These are phyloP conservation scores for Eleusine indica DNA, from an alignment of 176 grass and related monocot genomes.

Conservation along the genomic window DNA sequence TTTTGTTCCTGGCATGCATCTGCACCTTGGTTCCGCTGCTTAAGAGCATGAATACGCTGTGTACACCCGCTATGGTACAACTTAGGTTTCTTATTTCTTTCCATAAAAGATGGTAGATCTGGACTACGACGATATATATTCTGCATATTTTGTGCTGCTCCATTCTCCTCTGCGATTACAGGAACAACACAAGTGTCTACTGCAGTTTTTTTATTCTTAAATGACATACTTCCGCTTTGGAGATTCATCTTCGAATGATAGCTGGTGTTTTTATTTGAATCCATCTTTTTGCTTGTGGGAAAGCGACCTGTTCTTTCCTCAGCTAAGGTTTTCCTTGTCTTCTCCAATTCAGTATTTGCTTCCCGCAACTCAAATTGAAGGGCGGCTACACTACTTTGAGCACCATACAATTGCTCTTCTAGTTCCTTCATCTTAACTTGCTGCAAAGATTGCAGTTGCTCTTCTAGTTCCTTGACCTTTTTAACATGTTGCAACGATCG, in stretches of 20 bases:
- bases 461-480: conserved; percentile 80
- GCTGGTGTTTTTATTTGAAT: conserved; percentile 33
- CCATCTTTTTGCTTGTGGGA: conserved; percentile 28
- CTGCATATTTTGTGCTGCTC: conserved; percentile 42
- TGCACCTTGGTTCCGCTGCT: conserved; percentile 46
- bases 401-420: conserved; percentile 60
- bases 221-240: conserved; percentile 20
- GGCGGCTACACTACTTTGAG: conserved; percentile 48
- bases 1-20: conserved; percentile 46
- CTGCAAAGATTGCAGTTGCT: conserved; percentile 43
- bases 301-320: conserved; percentile 38
- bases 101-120: conserved; percentile 53
- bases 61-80: conserved; percentile 74
- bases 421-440: conserved; percentile 71
- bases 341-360: conserved; percentile 58
- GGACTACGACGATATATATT: conserved; percentile 32
- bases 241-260: conserved; percentile 34
- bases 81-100: conserved; percentile 68
- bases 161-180: conserved; percentile 23
- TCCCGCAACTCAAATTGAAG: conserved; percentile 64
- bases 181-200: conserved; percentile 19
- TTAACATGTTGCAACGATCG: conserved; percentile 53
- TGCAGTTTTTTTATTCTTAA: conserved; percentile 37
- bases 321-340: conserved; percentile 50
- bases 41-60: conserved; percentile 78